Evolutionary conservation across 164 flowering plant species (phyloP), one percentile per base, ranked within the genome.

Genomic region (Santalum album): DNA sequence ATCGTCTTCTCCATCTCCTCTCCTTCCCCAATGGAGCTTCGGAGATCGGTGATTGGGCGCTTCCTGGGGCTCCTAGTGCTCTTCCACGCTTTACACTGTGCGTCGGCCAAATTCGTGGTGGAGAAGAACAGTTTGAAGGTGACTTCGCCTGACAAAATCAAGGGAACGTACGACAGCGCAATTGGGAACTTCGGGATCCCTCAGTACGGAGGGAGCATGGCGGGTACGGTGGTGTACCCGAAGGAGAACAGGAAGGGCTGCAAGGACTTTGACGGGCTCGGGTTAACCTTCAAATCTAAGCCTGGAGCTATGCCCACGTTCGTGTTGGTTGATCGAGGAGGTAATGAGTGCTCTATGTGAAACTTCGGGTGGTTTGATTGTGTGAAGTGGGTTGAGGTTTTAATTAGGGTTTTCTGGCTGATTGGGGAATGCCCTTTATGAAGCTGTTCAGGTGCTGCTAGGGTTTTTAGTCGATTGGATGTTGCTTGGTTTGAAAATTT

Each of bases 121-220:
- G 96, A 91, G 78, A 91, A 86, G 78, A 91, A 91, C 68, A 91
- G 88, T 65, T 72, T 91, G 65, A 81, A 67, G 55, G 87, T 91
- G 36, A 79, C 82, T 1, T 87, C 96, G 2, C 95, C 95, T 10
- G 84, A 86, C 7, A 69, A 65, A 24, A 75, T 89, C 48, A 82
- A 75, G 60, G 96, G 96, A 2, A 82, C 71, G 12, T 71, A 87
- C 34, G 96, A 91, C 21, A 84, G 88, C 51, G 95, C 96, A 11
- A 91, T 91, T 60, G 96, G 92, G 4, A 91, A 87, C 69, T 91
- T 91, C 46, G 96, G 98, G 36, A 79, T 91, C 9, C 96, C 98
- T 15, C 88, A 83, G 60, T 88, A 91, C 53, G 96, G 96, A 6
- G 98, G 98, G 0, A 86, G 86, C 64, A 75, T 91, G 95, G 90